Conservation (phyloP, 306 rosid genomes). For the Bauhinia variegata region DNA sequence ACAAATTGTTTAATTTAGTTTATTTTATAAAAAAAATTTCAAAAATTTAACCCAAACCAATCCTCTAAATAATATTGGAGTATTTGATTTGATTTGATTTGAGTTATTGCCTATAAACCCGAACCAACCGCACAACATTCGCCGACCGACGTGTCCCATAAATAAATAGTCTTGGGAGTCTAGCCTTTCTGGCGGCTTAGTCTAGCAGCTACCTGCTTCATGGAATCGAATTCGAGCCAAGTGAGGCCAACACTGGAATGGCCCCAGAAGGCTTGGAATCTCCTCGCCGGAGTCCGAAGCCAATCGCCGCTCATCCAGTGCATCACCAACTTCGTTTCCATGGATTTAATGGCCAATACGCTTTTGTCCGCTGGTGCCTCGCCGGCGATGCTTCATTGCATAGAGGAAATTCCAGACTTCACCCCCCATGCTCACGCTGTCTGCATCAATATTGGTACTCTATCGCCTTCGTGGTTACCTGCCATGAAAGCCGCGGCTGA, state of each 20-base stretch:
- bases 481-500: slow-evolving; percentile 70
- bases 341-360: slow-evolving; percentile 89
- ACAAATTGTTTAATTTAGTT: too few species aligned
- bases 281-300: slow-evolving; percentile 52
- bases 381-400: slow-evolving; percentile 83
- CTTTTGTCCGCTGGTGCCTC: slow-evolving; percentile 86
- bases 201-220: too few species aligned
- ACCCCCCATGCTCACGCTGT: slow-evolving; percentile 69
- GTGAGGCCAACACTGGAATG: slow-evolving; percentile 37
- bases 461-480: slow-evolving; percentile 67
- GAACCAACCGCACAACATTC: too few species aligned
- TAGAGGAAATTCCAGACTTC: slow-evolving; percentile 72
- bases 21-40: too few species aligned
- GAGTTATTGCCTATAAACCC: too few species aligned
- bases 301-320: slow-evolving; percentile 78
- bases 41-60: too few species aligned
- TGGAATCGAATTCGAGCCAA: slow-evolving; percentile 19
- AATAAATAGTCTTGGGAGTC: too few species aligned
- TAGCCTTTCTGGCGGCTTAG: too few species aligned
- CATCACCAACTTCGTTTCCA: slow-evolving; percentile 90
- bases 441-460: slow-evolving; percentile 75
- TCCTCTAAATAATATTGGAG: too few species aligned
- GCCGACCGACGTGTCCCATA: too few species aligned
- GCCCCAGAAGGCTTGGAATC: slow-evolving; percentile 55
- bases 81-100: too few species aligned